A percentile compares a stretch with the other conserved stretches of the same genome.
phyloP scores from a whole-genome alignment of 495 filamentous ascomycete genomes.

The Cercophora sp. region DNA sequence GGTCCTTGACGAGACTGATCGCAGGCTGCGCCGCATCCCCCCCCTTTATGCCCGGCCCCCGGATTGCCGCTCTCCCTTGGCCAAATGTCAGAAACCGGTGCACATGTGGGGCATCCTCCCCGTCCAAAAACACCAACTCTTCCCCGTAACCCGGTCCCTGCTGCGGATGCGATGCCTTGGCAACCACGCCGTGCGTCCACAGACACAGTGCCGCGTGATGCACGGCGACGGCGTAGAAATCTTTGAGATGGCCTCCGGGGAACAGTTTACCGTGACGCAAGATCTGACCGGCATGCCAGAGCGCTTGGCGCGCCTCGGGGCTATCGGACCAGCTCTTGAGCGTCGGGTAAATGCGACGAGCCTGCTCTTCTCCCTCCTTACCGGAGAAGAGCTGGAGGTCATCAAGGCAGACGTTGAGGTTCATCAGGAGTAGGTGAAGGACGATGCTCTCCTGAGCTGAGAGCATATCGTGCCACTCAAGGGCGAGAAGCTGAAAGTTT shows the following conservation, averaged over 20 bases:
- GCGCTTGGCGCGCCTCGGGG: conserved; percentile 48
- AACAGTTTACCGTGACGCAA: conserved; percentile 51
- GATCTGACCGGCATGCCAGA: conserved; percentile 63
- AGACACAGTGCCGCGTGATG: conserved; percentile 58
- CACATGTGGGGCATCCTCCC: conserved; percentile 37
- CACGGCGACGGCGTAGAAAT: conserved; percentile 57
- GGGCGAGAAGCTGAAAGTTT: conserved; percentile 25
- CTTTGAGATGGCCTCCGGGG: conserved; percentile 43
- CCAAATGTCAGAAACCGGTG: conserved; percentile 47
- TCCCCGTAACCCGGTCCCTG: conserved; percentile 5
- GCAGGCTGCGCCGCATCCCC: conserved; percentile 20
- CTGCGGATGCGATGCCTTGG: conserved; percentile 23
- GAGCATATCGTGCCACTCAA: conserved; percentile 26
- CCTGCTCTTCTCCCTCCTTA: conserved; percentile 59
- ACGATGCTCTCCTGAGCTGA: conserved; percentile 43
- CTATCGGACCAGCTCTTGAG: conserved; percentile 52
- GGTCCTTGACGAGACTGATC: conserved; percentile 39
- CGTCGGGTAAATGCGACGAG: conserved; percentile 47
- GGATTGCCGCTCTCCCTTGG: conserved; percentile 42
- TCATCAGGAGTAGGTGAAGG: conserved; percentile 54
- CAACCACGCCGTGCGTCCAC: conserved; percentile 57
- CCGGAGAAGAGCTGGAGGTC: conserved; percentile 63
- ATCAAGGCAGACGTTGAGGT: conserved; percentile 58
- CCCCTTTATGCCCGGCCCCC: conserved; percentile 16
- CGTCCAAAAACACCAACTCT: conserved; percentile 46